Evolutionary conservation across 306 rosid species (phyloP), one percentile per base, ranked within the genome.

Genomic region (Notholithocarpus densiflorus): DNA sequence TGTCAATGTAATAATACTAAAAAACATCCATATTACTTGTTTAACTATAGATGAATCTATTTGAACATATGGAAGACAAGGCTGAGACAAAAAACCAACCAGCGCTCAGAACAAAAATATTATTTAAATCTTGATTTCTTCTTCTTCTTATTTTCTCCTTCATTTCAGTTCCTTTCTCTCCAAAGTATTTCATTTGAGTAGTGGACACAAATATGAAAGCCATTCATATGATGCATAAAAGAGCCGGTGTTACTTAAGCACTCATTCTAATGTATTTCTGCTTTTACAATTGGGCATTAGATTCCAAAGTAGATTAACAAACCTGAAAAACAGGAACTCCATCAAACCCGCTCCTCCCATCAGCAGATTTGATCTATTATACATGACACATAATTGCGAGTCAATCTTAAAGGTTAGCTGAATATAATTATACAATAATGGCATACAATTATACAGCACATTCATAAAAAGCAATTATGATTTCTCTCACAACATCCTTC

Each of bases 241-340:
- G 13, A 72, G 65, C 20, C 15, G 31, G 59, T 21, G 27, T 59
- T 55, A 69, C 55, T 27, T n/a, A 32, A 61, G 14, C 53, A 40
- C n/a, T 40, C 73, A 64, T 65, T 56, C 54, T 17, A 37, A 60
- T 19, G 34, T 57, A 75, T 32, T 48, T 45, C 7, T 1, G 15
- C 48, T 72, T 59, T 57, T 8, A 56, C 60, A 17, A 73, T 84
- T 74, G 27, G 17, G 53, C 12, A 48, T 7, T 52, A 52, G 26
- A 79, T 69, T 84, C 37, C 56, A 77, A 84, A 75, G 57, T n/a
- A 76, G 52, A 80, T 51, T 40, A 79, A 75, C 74, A 73, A 82
- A 95, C 99, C 98, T 92, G 96, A 89, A 93, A 95, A 68, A 95
- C 86, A 64, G 99, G 98, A 86, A 95, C 98, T 82, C 98, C 98